Conservation (phyloP, 441 rosid genomes). For the Euphorbia schlechtendalii region DNA sequence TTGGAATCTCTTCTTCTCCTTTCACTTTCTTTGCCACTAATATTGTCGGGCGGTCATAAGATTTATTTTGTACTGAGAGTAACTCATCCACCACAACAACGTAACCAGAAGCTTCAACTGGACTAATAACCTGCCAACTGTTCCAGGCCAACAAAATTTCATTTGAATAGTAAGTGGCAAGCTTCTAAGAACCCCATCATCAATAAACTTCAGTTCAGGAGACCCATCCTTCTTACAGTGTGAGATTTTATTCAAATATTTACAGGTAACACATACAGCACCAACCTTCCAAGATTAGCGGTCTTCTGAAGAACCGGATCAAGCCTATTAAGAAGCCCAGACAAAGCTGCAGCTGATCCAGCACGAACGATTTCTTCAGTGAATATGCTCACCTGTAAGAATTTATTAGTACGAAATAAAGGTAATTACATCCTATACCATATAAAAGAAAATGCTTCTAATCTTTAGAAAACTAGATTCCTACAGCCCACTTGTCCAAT, state of each 20-base stretch:
- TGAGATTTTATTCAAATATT: slow-evolving; percentile 3
- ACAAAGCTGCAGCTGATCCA: slow-evolving; percentile 94
- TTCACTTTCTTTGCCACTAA: slow-evolving; percentile 86
- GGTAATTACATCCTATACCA: slow-evolving; percentile 9
- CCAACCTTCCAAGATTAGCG: slow-evolving; percentile 94
- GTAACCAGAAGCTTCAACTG: slow-evolving; percentile 82
- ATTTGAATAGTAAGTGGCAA: slow-evolving; percentile 18
- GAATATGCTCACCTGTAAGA: slow-evolving; percentile 69
- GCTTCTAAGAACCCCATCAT: slow-evolving; percentile 11
- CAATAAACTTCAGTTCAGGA: slow-evolving; percentile 3
- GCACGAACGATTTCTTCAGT: slow-evolving; percentile 96
- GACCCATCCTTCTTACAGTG: slow-evolving; percentile 4
- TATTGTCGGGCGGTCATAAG: slow-evolving; percentile 72
- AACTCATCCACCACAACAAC: slow-evolving; percentile 81
- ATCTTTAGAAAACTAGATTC: slow-evolving; percentile 26
- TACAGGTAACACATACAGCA: slow-evolving; percentile 13
- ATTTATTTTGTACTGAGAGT: slow-evolving; percentile 78
- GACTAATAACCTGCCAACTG: slow-evolving; percentile 99
- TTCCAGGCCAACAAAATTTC: slow-evolving; percentile 30
- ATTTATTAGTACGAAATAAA: slow-evolving; percentile 10
- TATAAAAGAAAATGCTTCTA: slow-evolving; percentile 4
- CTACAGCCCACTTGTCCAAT: slow-evolving; percentile 85
- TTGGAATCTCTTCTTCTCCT: slow-evolving; percentile 99
- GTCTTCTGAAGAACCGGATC: slow-evolving; percentile 96
- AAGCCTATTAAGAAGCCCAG: slow-evolving; percentile 79